Evolutionary conservation across 1,284 basidiomycete genomes (phyloP).

Genomic region (Apiotrichum siamense): DNA sequence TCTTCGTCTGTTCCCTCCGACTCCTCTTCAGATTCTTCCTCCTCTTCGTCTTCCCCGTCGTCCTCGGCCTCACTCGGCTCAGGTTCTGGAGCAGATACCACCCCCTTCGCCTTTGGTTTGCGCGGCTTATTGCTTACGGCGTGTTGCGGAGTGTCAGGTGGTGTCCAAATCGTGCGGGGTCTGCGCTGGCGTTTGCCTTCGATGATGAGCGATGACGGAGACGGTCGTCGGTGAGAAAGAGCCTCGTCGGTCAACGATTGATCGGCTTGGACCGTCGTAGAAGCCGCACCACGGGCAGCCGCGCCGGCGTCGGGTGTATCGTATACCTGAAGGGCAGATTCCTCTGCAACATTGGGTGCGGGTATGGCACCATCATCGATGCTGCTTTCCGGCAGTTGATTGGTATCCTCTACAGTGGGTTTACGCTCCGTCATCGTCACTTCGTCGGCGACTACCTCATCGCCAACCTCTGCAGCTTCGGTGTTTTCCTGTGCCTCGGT

Average conservation of each 20-base stretch:
- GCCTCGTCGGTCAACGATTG: slow-evolving; percentile 34
- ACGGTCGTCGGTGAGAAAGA: slow-evolving; percentile 14
- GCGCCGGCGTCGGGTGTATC: neutral
- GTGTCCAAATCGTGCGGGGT: slow-evolving; percentile 35
- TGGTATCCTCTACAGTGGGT: neutral
- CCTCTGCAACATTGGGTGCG: neutral
- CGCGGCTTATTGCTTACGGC: slow-evolving; percentile 16
- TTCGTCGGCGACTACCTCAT: neutral
- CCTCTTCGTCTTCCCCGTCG: slow-evolving; percentile 7
- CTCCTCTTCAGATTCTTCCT: slow-evolving; percentile 19
- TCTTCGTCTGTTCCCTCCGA: slow-evolving; percentile 17
- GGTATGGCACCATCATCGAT: neutral
- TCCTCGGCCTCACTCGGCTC: slow-evolving; percentile 16
- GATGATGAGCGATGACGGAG: slow-evolving; percentile 23
- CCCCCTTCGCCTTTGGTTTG: slow-evolving; percentile 22
- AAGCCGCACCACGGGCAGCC: neutral
- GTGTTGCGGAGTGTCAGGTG: slow-evolving; percentile 26
- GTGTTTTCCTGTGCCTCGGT: neutral
- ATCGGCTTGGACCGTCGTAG: slow-evolving; percentile 14
- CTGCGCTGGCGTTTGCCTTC: slow-evolving; percentile 38
- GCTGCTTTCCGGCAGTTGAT: neutral
- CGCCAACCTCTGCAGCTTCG: slow-evolving; percentile 5
- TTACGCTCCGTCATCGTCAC: neutral
- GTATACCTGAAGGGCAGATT: neutral
- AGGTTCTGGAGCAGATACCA: slow-evolving; percentile 7